phyloP scores from a whole-genome alignment of 345 rosid species.

The Alliaria petiolata region DNA sequence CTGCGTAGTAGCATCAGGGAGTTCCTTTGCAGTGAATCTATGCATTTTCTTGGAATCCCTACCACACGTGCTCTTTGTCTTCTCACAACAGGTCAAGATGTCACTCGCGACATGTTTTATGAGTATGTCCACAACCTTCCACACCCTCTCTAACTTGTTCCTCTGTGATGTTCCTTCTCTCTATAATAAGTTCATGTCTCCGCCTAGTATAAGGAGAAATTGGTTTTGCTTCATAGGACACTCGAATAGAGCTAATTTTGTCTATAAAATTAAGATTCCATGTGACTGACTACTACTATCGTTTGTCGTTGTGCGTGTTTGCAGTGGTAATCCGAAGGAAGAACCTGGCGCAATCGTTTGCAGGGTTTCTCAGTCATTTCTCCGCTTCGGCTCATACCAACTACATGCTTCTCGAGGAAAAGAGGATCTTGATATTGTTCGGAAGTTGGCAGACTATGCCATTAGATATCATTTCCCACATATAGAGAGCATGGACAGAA shows the following conservation, averaged over 20 bases:
- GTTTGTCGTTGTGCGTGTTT: slow-evolving; percentile 11
- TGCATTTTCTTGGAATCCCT: slow-evolving; percentile 92
- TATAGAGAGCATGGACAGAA: slow-evolving; percentile 70
- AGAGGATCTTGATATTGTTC: slow-evolving; percentile 79
- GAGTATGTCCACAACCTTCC: slow-evolving; percentile 61
- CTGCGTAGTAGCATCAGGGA: slow-evolving; percentile 94
- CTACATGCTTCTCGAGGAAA: slow-evolving; percentile 86
- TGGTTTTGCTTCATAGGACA: neutral
- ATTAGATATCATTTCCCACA: slow-evolving; percentile 85
- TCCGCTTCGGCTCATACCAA: slow-evolving; percentile 92
- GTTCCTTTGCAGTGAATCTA: slow-evolving; percentile 91
- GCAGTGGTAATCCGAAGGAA: slow-evolving; percentile 94
- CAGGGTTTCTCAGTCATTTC: slow-evolving; percentile 85
- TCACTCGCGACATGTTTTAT: slow-evolving; percentile 94
- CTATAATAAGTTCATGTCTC: neutral
- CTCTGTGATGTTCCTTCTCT: neutral
- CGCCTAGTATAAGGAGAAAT: neutral
- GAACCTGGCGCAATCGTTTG: slow-evolving; percentile 97
- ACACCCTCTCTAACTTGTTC: neutral
- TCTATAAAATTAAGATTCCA: neutral
- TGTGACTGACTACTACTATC: neutral
- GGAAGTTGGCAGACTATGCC: slow-evolving; percentile 86
- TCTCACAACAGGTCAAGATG: slow-evolving; percentile 86
- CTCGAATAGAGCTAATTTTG: neutral
- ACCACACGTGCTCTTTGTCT: slow-evolving; percentile 96